A percentile compares a stretch with the other conserved stretches of the same genome.
phyloP scores from a whole-genome alignment of 805 yeast species.

The Candida khao-thaluensis region DNA sequence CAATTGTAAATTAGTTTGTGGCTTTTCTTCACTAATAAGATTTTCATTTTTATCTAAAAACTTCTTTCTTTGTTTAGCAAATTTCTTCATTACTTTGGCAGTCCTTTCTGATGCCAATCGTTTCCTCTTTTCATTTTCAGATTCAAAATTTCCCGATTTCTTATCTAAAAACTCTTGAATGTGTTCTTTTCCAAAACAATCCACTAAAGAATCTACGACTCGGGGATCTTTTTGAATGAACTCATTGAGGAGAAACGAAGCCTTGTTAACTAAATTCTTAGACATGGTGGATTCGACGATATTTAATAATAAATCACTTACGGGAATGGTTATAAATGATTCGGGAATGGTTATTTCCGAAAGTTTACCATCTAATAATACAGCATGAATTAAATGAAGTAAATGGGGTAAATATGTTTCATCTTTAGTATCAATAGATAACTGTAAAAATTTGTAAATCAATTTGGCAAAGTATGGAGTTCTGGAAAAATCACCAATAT shows the following conservation, averaged over 20 bases:
- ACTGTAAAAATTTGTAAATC: conserved; percentile 54
- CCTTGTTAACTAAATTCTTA: conserved; percentile 49
- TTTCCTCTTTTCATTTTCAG: conserved; percentile 54
- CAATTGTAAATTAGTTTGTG: conserved; percentile 15
- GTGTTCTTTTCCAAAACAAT: conserved; percentile 57
- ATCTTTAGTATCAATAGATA: conserved; percentile 48
- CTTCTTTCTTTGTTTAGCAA: conserved; percentile 52
- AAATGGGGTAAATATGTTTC: conserved; percentile 57
- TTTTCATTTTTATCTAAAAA: conserved; percentile 40
- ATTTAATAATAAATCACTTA: conserved; percentile 53
- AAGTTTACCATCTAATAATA: conserved; percentile 41
- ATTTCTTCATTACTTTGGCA: conserved; percentile 57
- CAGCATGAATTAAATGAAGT: conserved; percentile 70
- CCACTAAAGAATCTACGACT: conserved; percentile 50
- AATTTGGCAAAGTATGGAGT: conserved; percentile 54
- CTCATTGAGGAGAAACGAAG: conserved; percentile 53
- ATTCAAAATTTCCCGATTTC: conserved; percentile 43
- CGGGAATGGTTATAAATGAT: conserved; percentile 53
- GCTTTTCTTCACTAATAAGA: conserved; percentile 10
- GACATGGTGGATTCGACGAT: conserved; percentile 53
- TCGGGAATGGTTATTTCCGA: conserved; percentile 27
- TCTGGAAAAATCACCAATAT: conserved; percentile 52
- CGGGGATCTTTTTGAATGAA: conserved; percentile 49
- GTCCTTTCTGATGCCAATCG: conserved; percentile 62
- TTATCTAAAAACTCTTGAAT: conserved; percentile 50